Base-by-base conservation (phyloP, 176 grass and related monocot species). In the Triticum turgidum region DNA sequence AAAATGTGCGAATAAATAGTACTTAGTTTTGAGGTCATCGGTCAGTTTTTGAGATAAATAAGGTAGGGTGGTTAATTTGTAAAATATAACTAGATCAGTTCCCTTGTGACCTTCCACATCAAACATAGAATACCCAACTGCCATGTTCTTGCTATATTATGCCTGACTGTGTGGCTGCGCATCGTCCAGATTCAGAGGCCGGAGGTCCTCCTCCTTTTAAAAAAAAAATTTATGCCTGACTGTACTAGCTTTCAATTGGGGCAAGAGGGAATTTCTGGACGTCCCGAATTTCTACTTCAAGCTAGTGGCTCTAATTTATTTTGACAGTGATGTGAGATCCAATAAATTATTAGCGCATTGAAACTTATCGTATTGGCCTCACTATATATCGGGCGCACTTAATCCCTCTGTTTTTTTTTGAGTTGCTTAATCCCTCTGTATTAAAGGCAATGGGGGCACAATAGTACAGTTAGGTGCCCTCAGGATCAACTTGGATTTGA, bases 271-370 rank as follows among this genome's bases (percentile, higher is more conserved):
- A 18, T 89, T 54, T 54, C 15, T 18, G 15, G 15, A 18, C 51
- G 51, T 18, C 51, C 15, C 11, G 5, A 30, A 22, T 85, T 89
- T 81, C 59, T 59, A 67, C 25, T 80, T 67, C 41, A 65, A 38
- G 37, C 6, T 62, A 73, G 77, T 85, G 69, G 83, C 80, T 68
- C 61, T 47, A 3, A 29, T 51, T 59, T 83, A 72, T 38, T 73
- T 80, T 80, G 76, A 80, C 25, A 42, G 66, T 56, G 87, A 84
- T 65, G 81, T 73, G 87, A 37, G 73, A 84, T 84, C 66, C 56
- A 84, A 66, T 84, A 84, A 80, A 89, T 32, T 84, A 84, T 80
- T 27, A 25, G 9, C 5, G 20, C 21, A 41, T 51, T 69, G 77
- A 54, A 85, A 61, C 69, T 65, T 79, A 37, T 78, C 5, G 67